Base-by-base conservation (phyloP, 192 early-diverging fungal species). In the Rhizoclosmatium sp. region DNA sequence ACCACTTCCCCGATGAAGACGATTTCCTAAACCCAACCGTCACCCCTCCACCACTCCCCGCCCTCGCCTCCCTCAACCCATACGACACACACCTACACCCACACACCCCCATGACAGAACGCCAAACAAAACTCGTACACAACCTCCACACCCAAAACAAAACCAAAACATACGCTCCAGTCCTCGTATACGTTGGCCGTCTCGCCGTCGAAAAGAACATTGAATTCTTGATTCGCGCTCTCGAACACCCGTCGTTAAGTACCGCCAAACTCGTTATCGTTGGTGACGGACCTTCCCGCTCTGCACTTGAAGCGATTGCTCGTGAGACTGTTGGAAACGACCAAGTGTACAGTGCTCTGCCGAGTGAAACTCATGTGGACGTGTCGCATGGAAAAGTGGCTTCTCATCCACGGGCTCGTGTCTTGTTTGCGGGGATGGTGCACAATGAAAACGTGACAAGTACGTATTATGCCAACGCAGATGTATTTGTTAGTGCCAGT, bases 371-470 rank as follows among this genome's bases (percentile, higher is more conserved):
- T 0, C 70, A 71, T 56, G 49, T 71, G 48, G 51, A 71, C 51
- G 70, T 71, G 5, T 56, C 48, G 5, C 12, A 31, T 44, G 70
- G 70, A 31, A 48, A 0, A 23, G 70, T 56, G 4, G 19, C 46
- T 4, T 10, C 12, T 4, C 23, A 40, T 16, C n/a, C 31, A 64
- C 45, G 56, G 0, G 69, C 83, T 39, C 81, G 87, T 39, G 78
- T 89, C 4, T 74, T 85, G 45, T 89, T 89, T 74, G 82, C 83
- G 47, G 87, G 87, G 59, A 86, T 87, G 86, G 80, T 89, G 47
- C 62, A 69, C 3, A 46, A 78, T 70, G 87, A 89, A 61, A 45
- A 69, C 3, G 66, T 64, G 10, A 78, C 86, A 2, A 78, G 82
- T 2, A 4, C 23, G 21, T 86, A 79, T 67, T 89, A 89, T 56